Evolutionary conservation across 306 rosid genomes (phyloP).

Genomic region (Cucumis melo): DNA sequence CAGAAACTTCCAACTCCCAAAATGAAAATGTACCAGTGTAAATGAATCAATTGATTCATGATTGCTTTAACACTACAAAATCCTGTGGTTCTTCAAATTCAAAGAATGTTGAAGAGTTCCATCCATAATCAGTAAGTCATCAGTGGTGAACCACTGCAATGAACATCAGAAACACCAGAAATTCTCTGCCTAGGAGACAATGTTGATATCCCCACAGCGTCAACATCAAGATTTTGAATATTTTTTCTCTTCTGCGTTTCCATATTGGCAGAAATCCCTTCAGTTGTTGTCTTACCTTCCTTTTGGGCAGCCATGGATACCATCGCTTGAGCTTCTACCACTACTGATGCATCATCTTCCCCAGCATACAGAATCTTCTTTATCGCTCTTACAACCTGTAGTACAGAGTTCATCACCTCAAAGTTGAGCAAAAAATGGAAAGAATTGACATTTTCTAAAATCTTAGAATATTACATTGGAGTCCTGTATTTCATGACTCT

Average conservation of each 20-base stretch:
- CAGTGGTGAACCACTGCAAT: constrained; percentile 78
- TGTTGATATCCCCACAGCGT: constrained; percentile 39
- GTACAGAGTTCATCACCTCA: background rate
- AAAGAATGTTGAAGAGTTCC: background rate
- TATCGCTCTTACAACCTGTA: constrained; percentile 66
- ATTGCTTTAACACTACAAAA: background rate
- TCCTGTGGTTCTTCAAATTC: background rate
- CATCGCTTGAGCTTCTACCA: constrained; percentile 83
- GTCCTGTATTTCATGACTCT: constrained; percentile 54
- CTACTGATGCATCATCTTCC: constrained; percentile 57
- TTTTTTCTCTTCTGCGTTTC: constrained; percentile 73
- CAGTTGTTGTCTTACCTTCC: background rate
- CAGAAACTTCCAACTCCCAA: background rate
- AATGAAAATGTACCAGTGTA: background rate
- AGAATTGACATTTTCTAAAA: background rate
- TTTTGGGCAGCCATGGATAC: constrained; percentile 14
- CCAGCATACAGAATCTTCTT: constrained; percentile 80
- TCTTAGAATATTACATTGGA: background rate
- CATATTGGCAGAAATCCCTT: constrained; percentile 33
- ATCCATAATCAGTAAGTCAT: constrained; percentile 34
- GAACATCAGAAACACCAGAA: constrained; percentile 74
- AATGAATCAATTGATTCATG: background rate
- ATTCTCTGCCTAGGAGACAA: constrained; percentile 76
- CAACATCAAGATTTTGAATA: constrained; percentile 47
- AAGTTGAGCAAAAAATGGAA: background rate